A percentile compares a stretch with the other conserved stretches of the same genome.
phyloP scores from a whole-genome alignment of 140 eudicot species.

The Anethum foeniculum region DNA sequence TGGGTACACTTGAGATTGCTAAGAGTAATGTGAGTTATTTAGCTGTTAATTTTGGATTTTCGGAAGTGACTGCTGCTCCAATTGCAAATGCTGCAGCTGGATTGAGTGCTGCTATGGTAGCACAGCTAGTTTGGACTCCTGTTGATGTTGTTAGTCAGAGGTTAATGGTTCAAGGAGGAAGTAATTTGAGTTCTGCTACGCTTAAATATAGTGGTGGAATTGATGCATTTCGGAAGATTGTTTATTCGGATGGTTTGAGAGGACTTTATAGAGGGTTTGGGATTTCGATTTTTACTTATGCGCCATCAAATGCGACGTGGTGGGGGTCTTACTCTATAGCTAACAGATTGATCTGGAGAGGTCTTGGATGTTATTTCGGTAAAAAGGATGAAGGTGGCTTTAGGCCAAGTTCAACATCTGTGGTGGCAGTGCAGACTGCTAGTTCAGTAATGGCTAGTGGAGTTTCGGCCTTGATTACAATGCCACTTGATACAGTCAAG shows the following conservation, averaged over 20 bases:
- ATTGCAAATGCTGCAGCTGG: conserved; percentile 53
- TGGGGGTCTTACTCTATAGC: conserved; percentile 51
- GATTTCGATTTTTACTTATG: conserved; percentile 43
- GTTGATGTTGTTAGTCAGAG: conserved; percentile 58
- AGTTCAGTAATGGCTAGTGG: conserved; percentile 52
- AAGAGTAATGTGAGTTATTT: conserved; percentile 42
- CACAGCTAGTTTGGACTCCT: conserved; percentile 63
- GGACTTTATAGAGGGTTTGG: conserved; percentile 57
- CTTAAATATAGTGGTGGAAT: conserved; percentile 37
- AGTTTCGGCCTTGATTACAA: conserved; percentile 42
- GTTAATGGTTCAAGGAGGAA: conserved; percentile 40
- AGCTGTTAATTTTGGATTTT: conserved; percentile 33
- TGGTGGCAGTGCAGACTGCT: conserved; percentile 34
- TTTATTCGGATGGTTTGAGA: conserved; percentile 35
- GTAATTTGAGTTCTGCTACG: neutral
- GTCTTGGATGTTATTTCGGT: conserved; percentile 18
- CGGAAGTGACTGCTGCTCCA: conserved; percentile 34
- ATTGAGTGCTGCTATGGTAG: conserved; percentile 46
- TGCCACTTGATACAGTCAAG: conserved; percentile 52
- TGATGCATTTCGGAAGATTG: conserved; percentile 39
- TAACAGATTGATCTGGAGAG: conserved; percentile 31
- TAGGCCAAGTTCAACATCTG: conserved; percentile 9
- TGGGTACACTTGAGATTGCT: conserved; percentile 57
- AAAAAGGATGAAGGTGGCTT: conserved; percentile 22
- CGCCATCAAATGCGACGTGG: conserved; percentile 56